These are phyloP conservation scores for Ilex paraguariensis DNA, from an alignment of 305 asterid species.

Conservation along the genomic window DNA sequence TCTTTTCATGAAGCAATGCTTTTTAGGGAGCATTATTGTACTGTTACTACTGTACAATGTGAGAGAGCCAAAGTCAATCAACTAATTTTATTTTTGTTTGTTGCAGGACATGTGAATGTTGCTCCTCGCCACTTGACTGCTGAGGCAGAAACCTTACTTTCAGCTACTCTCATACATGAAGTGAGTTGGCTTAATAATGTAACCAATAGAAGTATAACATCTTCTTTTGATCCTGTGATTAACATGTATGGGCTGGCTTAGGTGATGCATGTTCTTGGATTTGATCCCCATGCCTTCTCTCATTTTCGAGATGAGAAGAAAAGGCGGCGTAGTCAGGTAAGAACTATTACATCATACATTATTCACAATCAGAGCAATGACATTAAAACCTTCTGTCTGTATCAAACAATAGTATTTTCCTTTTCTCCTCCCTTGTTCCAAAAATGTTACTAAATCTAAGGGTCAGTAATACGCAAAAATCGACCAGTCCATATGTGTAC, in stretches of 20 bases:
- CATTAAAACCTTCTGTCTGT: not conserved
- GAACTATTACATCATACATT: slow-evolving; percentile 14
- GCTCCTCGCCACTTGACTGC: slow-evolving; percentile 99
- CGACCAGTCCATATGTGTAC: too few species aligned
- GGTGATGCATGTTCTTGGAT: slow-evolving; percentile 97
- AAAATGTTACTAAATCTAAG: too few species aligned
- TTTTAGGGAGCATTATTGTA: slow-evolving; percentile 6
- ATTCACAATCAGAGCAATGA: not conserved
- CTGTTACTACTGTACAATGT: not conserved
- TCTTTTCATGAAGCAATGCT: slow-evolving; percentile 9
- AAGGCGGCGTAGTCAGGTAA: slow-evolving; percentile 75
- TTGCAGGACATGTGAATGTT: slow-evolving; percentile 90
- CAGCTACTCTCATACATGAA: slow-evolving; percentile 89
- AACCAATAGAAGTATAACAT: not conserved
- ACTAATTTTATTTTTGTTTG: slow-evolving; percentile 6
- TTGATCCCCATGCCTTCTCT: slow-evolving; percentile 95
- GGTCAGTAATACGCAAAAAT: too few species aligned
- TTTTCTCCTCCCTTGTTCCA: too few species aligned
- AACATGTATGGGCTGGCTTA: slow-evolving; percentile 17
- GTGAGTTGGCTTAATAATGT: slow-evolving; percentile 31
- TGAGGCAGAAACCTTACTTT: slow-evolving; percentile 89
- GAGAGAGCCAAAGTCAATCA: slow-evolving; percentile 5
- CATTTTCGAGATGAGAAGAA: slow-evolving; percentile 95
- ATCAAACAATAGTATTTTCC: too few species aligned
- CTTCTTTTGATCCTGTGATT: slow-evolving; percentile 8